Evolutionary conservation across 352 stramenopile species (phyloP), one percentile per base, ranked within the genome.

Genomic region (Phytophthora meadii): DNA sequence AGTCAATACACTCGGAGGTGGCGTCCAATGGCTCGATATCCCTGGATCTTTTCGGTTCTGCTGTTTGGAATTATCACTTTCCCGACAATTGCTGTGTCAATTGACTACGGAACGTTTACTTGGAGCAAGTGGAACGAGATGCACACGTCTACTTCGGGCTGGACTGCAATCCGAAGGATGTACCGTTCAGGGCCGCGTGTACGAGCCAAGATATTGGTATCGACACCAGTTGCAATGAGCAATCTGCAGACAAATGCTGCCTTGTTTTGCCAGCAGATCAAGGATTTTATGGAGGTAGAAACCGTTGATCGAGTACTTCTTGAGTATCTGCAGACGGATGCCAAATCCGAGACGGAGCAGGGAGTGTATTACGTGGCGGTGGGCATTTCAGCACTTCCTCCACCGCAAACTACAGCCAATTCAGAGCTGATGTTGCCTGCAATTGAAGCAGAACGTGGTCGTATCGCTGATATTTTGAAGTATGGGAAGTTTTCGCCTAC

Each of bases 281-380:
- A 25, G 6, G 40, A 61, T 11, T 41, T 72, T 56, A 51, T 62
- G 9, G 34, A 41, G 4, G 56, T 76, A 17, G 50, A 65, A 10
- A 54, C 24, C 2, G 41, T 66, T 36, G 49, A 70, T 5, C 61
- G 42, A 15, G 61, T 74, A n/a, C 42, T 56, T 7, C 28, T 75
- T 2, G 61, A 75, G 56, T 75, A 58, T 47, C 15, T 75, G 2
- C 61, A 75, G 42, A 68, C 67, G 2, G 37, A 60, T 5, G 62
- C 39, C 11, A 25, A 4, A 7, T 36, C 27, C 6, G 55, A 72
- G 40, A 59, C 28, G 1, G 45, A 58, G 17, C 25, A 54, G 34
- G 55, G 44, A 19, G 24, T 12, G 7, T 72, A 65, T 37, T 62
- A 65, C 11, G 55, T 65, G 22, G 47, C 52, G 25, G 15, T 75